A percentile compares a stretch with the other conserved stretches of the same genome.
These are phyloP conservation scores for Acaromyces ingoldii DNA, from an alignment of 1,284 basidiomycete species.

Conservation along the genomic window DNA sequence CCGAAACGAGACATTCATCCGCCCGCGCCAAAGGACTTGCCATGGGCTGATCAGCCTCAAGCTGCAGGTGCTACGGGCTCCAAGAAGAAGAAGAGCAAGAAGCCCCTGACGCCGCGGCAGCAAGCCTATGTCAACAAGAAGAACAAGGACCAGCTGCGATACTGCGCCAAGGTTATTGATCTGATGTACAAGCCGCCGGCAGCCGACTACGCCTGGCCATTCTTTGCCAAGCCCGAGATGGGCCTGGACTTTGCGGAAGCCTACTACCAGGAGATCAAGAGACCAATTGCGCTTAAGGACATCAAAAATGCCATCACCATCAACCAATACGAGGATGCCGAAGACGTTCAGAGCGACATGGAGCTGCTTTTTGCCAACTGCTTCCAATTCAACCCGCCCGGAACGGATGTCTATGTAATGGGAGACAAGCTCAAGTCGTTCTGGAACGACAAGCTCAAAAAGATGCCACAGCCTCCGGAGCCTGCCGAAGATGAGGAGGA, in stretches of 20 bases:
- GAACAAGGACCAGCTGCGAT: slow-evolving; percentile 77
- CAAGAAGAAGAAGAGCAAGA: slow-evolving; percentile 19
- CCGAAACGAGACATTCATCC: slow-evolving; percentile 97
- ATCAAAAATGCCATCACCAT: slow-evolving; percentile 66
- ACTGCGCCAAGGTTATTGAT: slow-evolving; percentile 72
- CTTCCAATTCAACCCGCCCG: slow-evolving; percentile 81
- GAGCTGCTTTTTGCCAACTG: slow-evolving; percentile 92
- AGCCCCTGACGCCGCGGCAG: slow-evolving; percentile 37
- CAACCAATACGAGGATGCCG: slow-evolving; percentile 68
- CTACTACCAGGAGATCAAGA: slow-evolving; percentile 80
- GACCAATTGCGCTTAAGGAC: slow-evolving; percentile 72
- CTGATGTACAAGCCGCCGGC: slow-evolving; percentile 72
- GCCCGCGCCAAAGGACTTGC: slow-evolving; percentile 83
- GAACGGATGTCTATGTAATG: slow-evolving; percentile 72
- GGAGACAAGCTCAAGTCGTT: slow-evolving; percentile 62
- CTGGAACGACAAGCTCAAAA: slow-evolving; percentile 86
- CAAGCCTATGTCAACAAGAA: slow-evolving; percentile 63
- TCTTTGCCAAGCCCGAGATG: slow-evolving; percentile 87
- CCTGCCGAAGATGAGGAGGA: slow-evolving; percentile 49
- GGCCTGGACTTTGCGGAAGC: slow-evolving; percentile 73
- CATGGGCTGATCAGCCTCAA: slow-evolving; percentile 65
- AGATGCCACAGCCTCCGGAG: slow-evolving; percentile 59
- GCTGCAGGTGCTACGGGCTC: slow-evolving; percentile 12
- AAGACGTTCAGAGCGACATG: slow-evolving; percentile 83
- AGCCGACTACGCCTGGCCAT: slow-evolving; percentile 68